These are phyloP conservation scores for Neopestalotiopsis sp. DNA, from an alignment of 2,329 filamentous ascomycete species.

Conservation along the genomic window DNA sequence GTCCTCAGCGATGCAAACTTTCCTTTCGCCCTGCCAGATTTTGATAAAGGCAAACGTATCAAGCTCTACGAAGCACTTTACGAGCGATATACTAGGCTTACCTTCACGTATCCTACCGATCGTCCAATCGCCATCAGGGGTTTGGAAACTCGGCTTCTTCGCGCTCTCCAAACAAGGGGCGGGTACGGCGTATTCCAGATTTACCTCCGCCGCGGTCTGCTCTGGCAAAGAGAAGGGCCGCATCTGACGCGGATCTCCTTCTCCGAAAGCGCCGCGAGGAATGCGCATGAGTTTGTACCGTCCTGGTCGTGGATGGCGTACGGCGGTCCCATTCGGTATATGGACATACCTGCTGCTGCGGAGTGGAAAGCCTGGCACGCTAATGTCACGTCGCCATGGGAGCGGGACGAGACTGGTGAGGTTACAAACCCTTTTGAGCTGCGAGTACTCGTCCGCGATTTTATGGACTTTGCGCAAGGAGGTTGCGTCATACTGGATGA, in stretches of 20 bases:
- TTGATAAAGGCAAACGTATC: too few relatives aligned
- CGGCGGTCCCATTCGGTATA: background rate
- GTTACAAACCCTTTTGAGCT: background rate
- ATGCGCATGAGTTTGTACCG: background rate
- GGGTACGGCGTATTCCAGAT: too few relatives aligned
- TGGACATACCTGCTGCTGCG: background rate
- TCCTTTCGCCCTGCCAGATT: too few relatives aligned
- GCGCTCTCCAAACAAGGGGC: too few relatives aligned
- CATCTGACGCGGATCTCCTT: background rate
- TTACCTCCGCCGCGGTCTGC: background rate
- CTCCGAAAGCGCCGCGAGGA: background rate
- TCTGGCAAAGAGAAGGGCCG: background rate
- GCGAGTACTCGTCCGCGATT: background rate
- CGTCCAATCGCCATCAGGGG: too few relatives aligned
- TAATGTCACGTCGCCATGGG: background rate
- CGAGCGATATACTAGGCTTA: too few relatives aligned
- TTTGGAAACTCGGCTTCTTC: too few relatives aligned
- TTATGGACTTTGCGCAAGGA: background rate
- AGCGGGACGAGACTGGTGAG: background rate
- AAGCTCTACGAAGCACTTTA: too few relatives aligned
- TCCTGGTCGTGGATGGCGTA: constrained; percentile 15
- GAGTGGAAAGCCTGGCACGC: background rate
- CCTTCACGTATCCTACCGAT: too few relatives aligned
- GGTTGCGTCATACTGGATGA: background rate
- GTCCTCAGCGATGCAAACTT: too few relatives aligned